These are phyloP conservation scores for Ogataea trehalophila DNA, from an alignment of 805 yeast species.

Conservation along the genomic window DNA sequence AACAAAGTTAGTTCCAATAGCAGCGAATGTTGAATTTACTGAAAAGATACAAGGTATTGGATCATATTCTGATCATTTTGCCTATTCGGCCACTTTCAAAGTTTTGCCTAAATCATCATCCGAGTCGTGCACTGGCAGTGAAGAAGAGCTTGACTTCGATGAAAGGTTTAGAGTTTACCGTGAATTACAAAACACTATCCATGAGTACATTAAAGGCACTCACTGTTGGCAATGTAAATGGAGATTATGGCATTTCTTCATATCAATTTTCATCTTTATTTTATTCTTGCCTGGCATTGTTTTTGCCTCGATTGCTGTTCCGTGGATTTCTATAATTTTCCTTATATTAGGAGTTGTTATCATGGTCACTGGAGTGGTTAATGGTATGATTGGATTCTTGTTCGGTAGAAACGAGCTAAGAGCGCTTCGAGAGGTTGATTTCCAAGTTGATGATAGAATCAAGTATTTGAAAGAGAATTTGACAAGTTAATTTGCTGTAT, in stretches of 20 bases:
- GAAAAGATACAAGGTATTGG: conserved; percentile 64
- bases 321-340: conserved; percentile 68
- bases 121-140: not conserved
- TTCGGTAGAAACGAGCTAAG: conserved; percentile 81
- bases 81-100: conserved; percentile 48
- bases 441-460: conserved; percentile 48
- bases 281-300: conserved; percentile 52
- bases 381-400: conserved; percentile 72
- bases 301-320: conserved; percentile 48
- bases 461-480: conserved; percentile 4
- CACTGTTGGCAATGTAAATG: conserved; percentile 56
- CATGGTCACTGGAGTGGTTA: conserved; percentile 60
- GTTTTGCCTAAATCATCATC: conserved; percentile 16
- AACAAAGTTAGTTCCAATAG: conserved; percentile 42
- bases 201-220: conserved; percentile 44
- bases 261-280: conserved; percentile 48
- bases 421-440: conserved; percentile 68
- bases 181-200: conserved; percentile 45
- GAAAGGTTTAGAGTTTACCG: conserved; percentile 35
- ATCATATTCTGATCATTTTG: conserved; percentile 92
- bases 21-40: conserved; percentile 71
- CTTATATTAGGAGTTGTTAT: conserved; percentile 50
- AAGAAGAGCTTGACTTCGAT: not conserved
- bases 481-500: too few species aligned
- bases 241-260: conserved; percentile 60